These are phyloP conservation scores for Luffa acutangula DNA, from an alignment of 306 rosid species.

Conservation along the genomic window DNA sequence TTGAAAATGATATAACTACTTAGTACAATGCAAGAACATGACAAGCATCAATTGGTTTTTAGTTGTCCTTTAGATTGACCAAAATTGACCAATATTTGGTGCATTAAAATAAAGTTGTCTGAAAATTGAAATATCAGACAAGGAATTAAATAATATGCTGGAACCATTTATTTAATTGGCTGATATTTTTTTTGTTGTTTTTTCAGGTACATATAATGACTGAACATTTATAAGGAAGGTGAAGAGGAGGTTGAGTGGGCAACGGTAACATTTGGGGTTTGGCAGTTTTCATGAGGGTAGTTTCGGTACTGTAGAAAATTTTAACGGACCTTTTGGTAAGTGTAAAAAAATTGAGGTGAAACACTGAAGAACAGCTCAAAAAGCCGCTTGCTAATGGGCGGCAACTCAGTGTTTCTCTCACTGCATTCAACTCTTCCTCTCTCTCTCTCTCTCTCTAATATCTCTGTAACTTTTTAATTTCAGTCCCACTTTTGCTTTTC, in stretches of 20 bases:
- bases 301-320: constrained; percentile 31
- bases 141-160: not conserved
- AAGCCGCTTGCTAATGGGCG: constrained; percentile 21
- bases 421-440: constrained; percentile 17
- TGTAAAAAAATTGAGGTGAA: constrained; percentile 18
- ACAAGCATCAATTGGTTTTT: not conserved
- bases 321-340: constrained; percentile 48
- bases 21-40: not conserved
- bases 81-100: not conserved
- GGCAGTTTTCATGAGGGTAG: constrained; percentile 67
- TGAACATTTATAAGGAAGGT: not conserved
- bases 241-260: constrained; percentile 17
- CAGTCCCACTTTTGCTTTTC: not conserved
- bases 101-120: not conserved
- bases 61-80: constrained; percentile 4
- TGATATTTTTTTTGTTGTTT: not conserved
- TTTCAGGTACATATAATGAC: not conserved
- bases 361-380: constrained; percentile 7
- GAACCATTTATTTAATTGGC: not conserved
- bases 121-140: not conserved
- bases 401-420: constrained; percentile 26
- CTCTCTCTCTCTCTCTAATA: constrained; percentile 26
- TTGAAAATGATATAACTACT: not conserved
- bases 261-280: constrained; percentile 83
- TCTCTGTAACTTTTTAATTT: constrained; percentile 19